These are phyloP conservation scores for Casuarina equisetifolia DNA, from an alignment of 306 rosid species.

Conservation along the genomic window DNA sequence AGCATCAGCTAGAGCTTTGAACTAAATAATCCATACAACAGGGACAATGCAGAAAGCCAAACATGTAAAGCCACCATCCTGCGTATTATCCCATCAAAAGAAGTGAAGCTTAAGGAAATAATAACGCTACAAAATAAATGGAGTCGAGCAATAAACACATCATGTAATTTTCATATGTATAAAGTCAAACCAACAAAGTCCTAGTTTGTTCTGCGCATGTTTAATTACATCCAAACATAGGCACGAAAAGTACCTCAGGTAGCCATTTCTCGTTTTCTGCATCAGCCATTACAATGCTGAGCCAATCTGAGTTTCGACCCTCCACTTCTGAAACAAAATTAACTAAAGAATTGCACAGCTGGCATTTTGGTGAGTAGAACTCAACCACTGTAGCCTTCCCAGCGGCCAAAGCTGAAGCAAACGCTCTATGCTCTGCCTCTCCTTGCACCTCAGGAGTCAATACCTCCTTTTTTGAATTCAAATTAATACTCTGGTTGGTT, in stretches of 20 bases:
- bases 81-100: neutral
- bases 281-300: conserved; percentile 83
- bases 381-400: conserved; percentile 74
- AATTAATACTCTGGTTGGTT: conserved; percentile 27
- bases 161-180: neutral
- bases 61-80: neutral
- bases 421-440: conserved; percentile 79
- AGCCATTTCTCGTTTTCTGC: conserved; percentile 91
- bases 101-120: neutral
- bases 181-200: too few relatives aligned
- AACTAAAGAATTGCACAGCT: conserved; percentile 71
- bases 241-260: conserved; percentile 46
- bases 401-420: conserved; percentile 76
- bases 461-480: conserved; percentile 30
- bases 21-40: neutral
- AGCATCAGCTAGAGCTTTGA: conserved; percentile 13
- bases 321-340: conserved; percentile 62
- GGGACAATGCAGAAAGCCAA: neutral
- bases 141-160: neutral
- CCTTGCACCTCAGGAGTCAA: conserved; percentile 49
- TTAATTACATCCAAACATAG: neutral
- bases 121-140: neutral
- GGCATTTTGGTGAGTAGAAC: conserved; percentile 87
- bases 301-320: conserved; percentile 69
- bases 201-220: too few relatives aligned